A percentile compares a stretch with the other conserved stretches of the same genome.
phyloP scores from a whole-genome alignment of 257 asterid genomes.

The Cordia subcordata region DNA sequence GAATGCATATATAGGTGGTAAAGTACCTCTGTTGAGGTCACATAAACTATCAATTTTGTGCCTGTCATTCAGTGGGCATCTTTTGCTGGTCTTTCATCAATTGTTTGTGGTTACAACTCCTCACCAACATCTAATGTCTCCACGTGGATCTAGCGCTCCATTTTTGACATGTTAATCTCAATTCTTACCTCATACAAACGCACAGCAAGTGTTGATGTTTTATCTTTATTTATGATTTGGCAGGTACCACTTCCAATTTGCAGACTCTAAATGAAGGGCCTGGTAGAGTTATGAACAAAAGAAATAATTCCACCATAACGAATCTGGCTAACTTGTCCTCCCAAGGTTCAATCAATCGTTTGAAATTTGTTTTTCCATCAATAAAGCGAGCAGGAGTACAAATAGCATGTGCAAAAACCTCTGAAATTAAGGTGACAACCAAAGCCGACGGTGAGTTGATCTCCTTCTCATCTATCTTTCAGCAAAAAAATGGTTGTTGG shows the following conservation, averaged over 20 bases:
- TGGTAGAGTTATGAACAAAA: slow-evolving; percentile 35
- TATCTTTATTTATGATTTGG: slow-evolving; percentile 25
- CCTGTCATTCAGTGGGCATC: too few species aligned
- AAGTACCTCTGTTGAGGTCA: too few species aligned
- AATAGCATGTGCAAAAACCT: slow-evolving; percentile 53
- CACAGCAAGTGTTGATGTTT: slow-evolving; percentile 15
- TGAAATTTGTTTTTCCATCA: slow-evolving; percentile 34
- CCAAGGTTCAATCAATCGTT: slow-evolving; percentile 28
- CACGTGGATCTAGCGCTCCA: neutral
- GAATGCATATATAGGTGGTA: too few species aligned
- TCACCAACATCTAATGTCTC: neutral
- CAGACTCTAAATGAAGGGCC: slow-evolving; percentile 44
- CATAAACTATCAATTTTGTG: too few species aligned
- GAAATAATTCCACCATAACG: slow-evolving; percentile 32
- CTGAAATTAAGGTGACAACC: slow-evolving; percentile 47
- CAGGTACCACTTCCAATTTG: slow-evolving; percentile 38
- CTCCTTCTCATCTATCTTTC: neutral
- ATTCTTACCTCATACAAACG: neutral
- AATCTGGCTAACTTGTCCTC: slow-evolving; percentile 23
- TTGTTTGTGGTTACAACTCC: too few species aligned
- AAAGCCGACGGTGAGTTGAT: slow-evolving; percentile 49
- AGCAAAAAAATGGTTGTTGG: neutral
- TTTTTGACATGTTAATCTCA: neutral
- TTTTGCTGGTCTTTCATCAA: too few species aligned
- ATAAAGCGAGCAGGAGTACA: slow-evolving; percentile 36